phyloP scores from a whole-genome alignment of 2,329 filamentous ascomycete species.

The Epichloe scottii region DNA sequence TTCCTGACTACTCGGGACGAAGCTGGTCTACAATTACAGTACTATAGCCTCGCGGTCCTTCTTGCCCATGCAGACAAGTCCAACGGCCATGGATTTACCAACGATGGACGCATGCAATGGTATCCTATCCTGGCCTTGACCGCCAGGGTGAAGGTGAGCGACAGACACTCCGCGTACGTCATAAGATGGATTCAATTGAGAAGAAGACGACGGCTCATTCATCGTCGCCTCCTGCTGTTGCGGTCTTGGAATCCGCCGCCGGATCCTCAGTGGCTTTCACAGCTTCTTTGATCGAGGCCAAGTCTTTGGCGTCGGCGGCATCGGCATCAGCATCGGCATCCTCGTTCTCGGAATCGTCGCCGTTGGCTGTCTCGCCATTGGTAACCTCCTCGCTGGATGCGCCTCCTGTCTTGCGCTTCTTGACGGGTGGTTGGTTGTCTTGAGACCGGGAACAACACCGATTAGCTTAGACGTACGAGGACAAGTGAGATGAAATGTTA shows the following conservation, averaged over 20 bases:
- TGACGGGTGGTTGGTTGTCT: constrained; percentile 33
- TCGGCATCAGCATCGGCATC: constrained; percentile 17
- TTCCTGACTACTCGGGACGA: neutral
- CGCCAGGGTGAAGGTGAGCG: neutral
- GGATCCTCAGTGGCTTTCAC: constrained; percentile 13
- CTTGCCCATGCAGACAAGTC: neutral
- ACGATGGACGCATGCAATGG: neutral
- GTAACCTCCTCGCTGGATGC: constrained; percentile 17
- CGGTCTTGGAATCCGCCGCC: constrained; percentile 16
- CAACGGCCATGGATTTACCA: neutral
- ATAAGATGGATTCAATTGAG: neutral
- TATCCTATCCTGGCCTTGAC: neutral
- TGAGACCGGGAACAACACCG: neutral
- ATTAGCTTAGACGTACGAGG: neutral
- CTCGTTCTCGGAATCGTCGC: constrained; percentile 16
- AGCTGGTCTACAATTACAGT: constrained; percentile 3
- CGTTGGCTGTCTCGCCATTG: constrained; percentile 24
- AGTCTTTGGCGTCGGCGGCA: constrained; percentile 10
- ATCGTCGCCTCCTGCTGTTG: constrained; percentile 18
- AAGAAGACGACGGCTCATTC: constrained; percentile 8
- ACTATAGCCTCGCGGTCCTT: neutral
- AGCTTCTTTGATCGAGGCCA: constrained; percentile 14
- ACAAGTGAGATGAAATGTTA: neutral
- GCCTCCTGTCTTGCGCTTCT: constrained; percentile 37
- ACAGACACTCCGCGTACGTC: neutral